Evolutionary conservation across 495 filamentous ascomycete species (phyloP).

Genomic region (Sordaria brevicollis): DNA sequence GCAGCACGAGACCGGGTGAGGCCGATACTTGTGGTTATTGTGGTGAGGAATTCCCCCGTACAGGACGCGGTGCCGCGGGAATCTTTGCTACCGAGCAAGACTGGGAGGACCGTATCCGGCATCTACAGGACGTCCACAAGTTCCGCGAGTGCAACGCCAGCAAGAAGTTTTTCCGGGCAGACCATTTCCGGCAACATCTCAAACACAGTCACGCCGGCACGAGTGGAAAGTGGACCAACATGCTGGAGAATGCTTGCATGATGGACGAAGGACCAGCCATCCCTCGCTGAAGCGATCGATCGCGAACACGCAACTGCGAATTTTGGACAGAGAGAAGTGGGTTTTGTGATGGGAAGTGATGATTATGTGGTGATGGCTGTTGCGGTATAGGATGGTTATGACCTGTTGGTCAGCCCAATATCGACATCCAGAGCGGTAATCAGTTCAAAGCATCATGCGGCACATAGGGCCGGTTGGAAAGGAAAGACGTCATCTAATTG

Average conservation of each 20-base stretch:
- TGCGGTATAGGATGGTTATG: background rate
- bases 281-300: background rate
- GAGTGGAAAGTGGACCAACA: conserved; percentile 98
- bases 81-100: conserved; percentile 42
- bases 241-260: conserved; percentile 95
- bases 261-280: conserved; percentile 59
- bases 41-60: conserved; percentile 79
- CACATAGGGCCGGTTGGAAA: background rate
- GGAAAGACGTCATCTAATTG: background rate
- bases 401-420: background rate
- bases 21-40: conserved; percentile 91
- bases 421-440: background rate
- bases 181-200: conserved; percentile 95
- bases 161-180: conserved; percentile 96
- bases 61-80: conserved; percentile 28
- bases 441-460: background rate
- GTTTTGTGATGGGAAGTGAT: background rate
- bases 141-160: conserved; percentile 96
- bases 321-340: background rate
- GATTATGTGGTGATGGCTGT: background rate
- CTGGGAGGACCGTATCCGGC: conserved; percentile 76
- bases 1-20: conserved; percentile 45
- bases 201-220: conserved; percentile 97
- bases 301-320: background rate
- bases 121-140: conserved; percentile 86